Conservation (phyloP, 495 filamentous ascomycete species). For the Tuber borchii region DNA sequence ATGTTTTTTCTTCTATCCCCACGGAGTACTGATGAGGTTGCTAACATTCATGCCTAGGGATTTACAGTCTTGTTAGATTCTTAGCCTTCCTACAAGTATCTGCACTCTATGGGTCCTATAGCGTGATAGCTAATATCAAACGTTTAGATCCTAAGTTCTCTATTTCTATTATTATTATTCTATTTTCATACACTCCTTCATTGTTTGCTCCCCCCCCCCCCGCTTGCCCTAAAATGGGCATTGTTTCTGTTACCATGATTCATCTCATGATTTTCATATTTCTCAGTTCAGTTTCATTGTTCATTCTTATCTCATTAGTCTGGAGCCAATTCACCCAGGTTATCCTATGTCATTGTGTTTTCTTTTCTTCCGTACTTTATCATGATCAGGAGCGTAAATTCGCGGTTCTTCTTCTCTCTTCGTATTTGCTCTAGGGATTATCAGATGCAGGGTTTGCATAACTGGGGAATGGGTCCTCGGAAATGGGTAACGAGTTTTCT, state of each 20-base stretch:
- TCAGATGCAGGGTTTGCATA: constrained; percentile 13
- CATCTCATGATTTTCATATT: background rate
- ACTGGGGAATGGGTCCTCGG: constrained; percentile 11
- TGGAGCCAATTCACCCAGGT: constrained; percentile 28
- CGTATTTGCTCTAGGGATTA: constrained; percentile 22
- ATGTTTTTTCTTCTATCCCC: background rate
- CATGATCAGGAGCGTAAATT: constrained; percentile 1
- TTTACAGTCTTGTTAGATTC: constrained; percentile 15
- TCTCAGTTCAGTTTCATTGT: constrained; percentile 18
- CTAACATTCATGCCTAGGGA: constrained; percentile 2
- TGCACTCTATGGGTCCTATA: background rate
- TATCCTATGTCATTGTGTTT: constrained; percentile 31
- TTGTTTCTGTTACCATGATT: background rate
- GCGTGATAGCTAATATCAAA: background rate
- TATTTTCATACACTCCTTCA: constrained; percentile 24
- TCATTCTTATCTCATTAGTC: constrained; percentile 34
- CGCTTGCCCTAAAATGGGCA: background rate
- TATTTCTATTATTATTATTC: background rate
- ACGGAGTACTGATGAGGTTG: background rate
- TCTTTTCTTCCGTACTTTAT: constrained; percentile 8
- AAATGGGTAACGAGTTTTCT: constrained; percentile 15
- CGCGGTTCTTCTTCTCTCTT: constrained; percentile 14
- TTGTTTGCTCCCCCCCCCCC: background rate
- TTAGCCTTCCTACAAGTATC: background rate
- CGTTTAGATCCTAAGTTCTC: constrained; percentile 30